Evolutionary conservation across 345 rosid genomes (phyloP), one percentile per base, ranked within the genome.

Genomic region (Syzygium oleosum): DNA sequence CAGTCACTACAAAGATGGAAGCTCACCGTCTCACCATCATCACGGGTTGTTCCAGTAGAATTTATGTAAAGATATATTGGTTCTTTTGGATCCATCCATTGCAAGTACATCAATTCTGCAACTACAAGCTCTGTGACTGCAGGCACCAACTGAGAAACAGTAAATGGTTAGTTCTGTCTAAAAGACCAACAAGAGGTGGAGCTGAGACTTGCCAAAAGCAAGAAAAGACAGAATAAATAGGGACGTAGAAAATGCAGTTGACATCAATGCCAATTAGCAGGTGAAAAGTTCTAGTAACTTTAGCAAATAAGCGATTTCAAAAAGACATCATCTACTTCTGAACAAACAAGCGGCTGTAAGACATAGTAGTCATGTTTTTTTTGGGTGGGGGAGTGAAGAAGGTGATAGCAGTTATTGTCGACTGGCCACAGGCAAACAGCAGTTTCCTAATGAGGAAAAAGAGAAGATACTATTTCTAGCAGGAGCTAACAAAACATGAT

Each of bases 11-110:
- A 73, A 34, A 34, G 80, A 73, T 34, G 80, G 80, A 88, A 85
- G 53, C 94, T 94, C 90, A 97, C 99, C 43, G 95, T 90, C 94
- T 95, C 96, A 86, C 98, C 98, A 85, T 96, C 99, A 88, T 95
- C 98, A 90, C 96, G 96, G 86, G 98, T 92, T 5, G 99, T 96
- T 89, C 99, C 99, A 1, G 99, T 95, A 55, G 99, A 97, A 89
- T 95, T 96, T 86, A 97, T 93, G 89, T 95, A 96, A 85, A 96
- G 63, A 87, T 94, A 95, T 5, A 97, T 95, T 0, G 99, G 99
- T 88, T 87, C 92, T 85, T 94, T 93, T 10, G 96, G 94, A 91
- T 95, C 97, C 90, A 85, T 85, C 95, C 95, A 95, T 88, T 95
- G 98, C 91, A 97, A 93, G 92, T 94, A 95, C 96, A 97, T 93